phyloP scores from a whole-genome alignment of 2,329 filamentous ascomycete species.

The Helminthosporium solani region DNA sequence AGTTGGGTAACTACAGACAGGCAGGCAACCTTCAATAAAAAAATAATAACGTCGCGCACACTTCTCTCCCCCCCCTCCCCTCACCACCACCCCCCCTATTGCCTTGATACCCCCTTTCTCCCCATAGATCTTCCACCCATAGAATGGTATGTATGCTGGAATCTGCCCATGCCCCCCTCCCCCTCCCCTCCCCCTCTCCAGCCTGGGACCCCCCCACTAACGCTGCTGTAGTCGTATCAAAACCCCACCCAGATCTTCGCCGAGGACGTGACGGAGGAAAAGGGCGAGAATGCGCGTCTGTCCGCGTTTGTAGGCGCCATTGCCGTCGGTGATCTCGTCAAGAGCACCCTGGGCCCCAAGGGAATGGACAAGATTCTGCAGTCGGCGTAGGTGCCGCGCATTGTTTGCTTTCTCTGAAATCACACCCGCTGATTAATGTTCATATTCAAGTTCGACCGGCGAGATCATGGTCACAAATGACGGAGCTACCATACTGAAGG shows the following conservation, averaged over 20 bases:
- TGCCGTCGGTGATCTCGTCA: constrained; percentile 94
- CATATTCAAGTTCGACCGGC: constrained; percentile 71
- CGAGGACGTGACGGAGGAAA: constrained; percentile 95
- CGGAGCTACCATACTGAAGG: constrained; percentile 96
- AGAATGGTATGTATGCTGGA: constrained; percentile 32
- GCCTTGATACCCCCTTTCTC: constrained; percentile 34
- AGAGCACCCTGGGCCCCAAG: constrained; percentile 95
- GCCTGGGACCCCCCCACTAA: constrained; percentile 19
- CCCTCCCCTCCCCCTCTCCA: too few species aligned
- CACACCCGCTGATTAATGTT: constrained; percentile 24
- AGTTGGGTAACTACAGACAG: too few species aligned
- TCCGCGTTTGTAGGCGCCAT: constrained; percentile 98
- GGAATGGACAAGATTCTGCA: constrained; percentile 99
- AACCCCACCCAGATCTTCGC: constrained; percentile 98
- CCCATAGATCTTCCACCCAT: constrained; percentile 19
- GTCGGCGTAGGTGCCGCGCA: constrained; percentile 69
- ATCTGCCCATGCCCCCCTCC: too few species aligned
- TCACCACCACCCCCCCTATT: constrained; percentile 25
- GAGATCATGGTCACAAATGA: constrained; percentile 99
- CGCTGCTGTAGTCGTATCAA: constrained; percentile 38
- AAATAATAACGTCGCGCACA: constrained; percentile 14
- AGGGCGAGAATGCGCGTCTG: constrained; percentile 97
- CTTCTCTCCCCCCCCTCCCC: constrained; percentile 39
- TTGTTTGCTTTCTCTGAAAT: constrained; percentile 5
- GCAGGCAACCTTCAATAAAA: constrained; percentile 27